Conservation (phyloP, 2,329 filamentous ascomycete genomes). For the Thielaviopsis euricoi region DNA sequence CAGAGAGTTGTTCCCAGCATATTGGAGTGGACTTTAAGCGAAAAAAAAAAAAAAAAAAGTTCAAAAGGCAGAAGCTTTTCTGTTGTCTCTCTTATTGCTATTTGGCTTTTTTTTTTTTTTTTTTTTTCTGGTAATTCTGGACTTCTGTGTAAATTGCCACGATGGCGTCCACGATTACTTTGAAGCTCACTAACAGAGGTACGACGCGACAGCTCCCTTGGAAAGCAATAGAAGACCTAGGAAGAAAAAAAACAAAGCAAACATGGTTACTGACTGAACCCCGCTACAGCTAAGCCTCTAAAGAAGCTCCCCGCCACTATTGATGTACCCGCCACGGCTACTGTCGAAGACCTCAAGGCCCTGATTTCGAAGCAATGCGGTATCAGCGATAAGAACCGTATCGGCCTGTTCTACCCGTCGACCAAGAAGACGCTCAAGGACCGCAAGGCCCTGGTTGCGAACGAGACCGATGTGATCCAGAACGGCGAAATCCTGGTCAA, state of each 20-base stretch:
- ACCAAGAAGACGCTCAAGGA: slow-evolving; percentile 48
- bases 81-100: background rate
- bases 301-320: slow-evolving; percentile 36
- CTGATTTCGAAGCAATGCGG: slow-evolving; percentile 33
- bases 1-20: no score
- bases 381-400: slow-evolving; percentile 41
- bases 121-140: background rate
- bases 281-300: slow-evolving; percentile 33
- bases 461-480: slow-evolving; percentile 31
- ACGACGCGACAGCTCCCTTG: slow-evolving; percentile 12
- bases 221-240: no score
- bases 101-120: background rate
- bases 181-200: slow-evolving; percentile 29
- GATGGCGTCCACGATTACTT: slow-evolving; percentile 14
- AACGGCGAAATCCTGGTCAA: slow-evolving; percentile 62
- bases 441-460: slow-evolving; percentile 34
- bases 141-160: background rate
- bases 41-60: background rate
- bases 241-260: background rate
- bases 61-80: background rate
- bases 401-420: slow-evolving; percentile 43
- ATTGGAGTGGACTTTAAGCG: background rate
- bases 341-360: slow-evolving; percentile 43
- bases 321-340: slow-evolving; percentile 32
- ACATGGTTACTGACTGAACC: background rate